phyloP scores from a whole-genome alignment of 441 rosid species.

The Hura crepitans region DNA sequence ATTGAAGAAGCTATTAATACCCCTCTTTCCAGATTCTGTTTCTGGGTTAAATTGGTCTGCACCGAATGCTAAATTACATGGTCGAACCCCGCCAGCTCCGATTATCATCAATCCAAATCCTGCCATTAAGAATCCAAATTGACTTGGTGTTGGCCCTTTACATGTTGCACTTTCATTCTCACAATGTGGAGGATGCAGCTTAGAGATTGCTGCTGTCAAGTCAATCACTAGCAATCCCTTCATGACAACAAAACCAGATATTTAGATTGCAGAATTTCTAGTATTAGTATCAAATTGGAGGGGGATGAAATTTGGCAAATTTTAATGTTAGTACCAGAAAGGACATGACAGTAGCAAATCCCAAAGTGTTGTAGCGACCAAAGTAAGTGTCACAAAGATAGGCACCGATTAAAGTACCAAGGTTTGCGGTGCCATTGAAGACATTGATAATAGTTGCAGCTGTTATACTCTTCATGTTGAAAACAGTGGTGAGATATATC shows the following conservation, averaged over 20 bases:
- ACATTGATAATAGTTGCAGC: slow-evolving; percentile 41
- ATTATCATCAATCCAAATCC: slow-evolving; percentile 55
- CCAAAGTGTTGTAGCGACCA: slow-evolving; percentile 47
- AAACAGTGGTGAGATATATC: slow-evolving; percentile 45
- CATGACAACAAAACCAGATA: slow-evolving; percentile 3
- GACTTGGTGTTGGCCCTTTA: slow-evolving; percentile 49
- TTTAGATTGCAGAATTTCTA: too few species aligned
- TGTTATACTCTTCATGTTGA: slow-evolving; percentile 43
- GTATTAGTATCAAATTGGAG: too few species aligned
- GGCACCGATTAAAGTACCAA: slow-evolving; percentile 46
- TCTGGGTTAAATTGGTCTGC: slow-evolving; percentile 74
- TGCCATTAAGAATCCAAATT: slow-evolving; percentile 45
- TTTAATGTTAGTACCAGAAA: slow-evolving; percentile 31
- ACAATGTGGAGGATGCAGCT: slow-evolving; percentile 59
- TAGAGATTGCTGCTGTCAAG: slow-evolving; percentile 56
- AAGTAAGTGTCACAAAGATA: slow-evolving; percentile 47
- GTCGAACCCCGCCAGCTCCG: slow-evolving; percentile 71
- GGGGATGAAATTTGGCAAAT: too few species aligned
- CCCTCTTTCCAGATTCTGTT: slow-evolving; percentile 61
- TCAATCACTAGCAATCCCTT: slow-evolving; percentile 63
- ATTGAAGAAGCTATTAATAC: slow-evolving; percentile 68
- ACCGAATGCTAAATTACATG: slow-evolving; percentile 73
- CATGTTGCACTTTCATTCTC: slow-evolving; percentile 33
- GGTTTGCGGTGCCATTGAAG: slow-evolving; percentile 46
- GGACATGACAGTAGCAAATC: slow-evolving; percentile 36